Evolutionary conservation across 257 asterid species (phyloP).

Genomic region (Nicotiana tomentosiformis): DNA sequence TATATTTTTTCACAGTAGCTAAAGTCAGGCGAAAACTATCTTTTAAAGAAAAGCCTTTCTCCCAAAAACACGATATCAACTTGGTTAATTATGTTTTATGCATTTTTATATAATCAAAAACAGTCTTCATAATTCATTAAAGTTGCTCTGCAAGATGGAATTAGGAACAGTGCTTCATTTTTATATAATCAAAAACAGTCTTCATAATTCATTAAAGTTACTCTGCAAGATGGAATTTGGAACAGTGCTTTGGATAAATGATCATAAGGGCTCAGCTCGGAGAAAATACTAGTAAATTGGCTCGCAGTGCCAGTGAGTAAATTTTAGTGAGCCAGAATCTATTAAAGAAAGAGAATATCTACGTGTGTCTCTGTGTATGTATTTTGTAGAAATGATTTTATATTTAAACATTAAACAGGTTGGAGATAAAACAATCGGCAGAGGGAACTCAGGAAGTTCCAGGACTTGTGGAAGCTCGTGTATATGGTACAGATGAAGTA

Average conservation of each 20-base stretch:
- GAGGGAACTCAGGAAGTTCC: constrained; percentile 99
- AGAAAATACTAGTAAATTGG: not conserved
- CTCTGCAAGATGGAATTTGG: not conserved
- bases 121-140: not conserved
- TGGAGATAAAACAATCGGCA: constrained; percentile 98
- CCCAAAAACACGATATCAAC: not conserved
- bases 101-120: not conserved
- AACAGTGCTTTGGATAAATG: not conserved
- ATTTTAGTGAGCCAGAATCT: not conserved
- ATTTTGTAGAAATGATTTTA: not conserved
- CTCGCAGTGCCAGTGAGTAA: not conserved
- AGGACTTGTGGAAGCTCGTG: constrained; percentile 87
- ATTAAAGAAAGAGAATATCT: not conserved
- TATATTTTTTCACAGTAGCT: not conserved
- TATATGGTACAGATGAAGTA: constrained; percentile 66
- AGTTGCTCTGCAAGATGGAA: not conserved
- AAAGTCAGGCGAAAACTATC: not conserved
- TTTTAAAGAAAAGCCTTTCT: not conserved
- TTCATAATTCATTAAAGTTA: not conserved
- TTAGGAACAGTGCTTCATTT: not conserved
- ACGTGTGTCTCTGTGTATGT: not conserved
- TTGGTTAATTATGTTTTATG: not conserved
- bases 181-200: not conserved
- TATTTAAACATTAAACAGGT: constrained; percentile 39
- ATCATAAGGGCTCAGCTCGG: not conserved